A percentile compares a stretch with the other conserved stretches of the same genome.
These are phyloP conservation scores for Hypoxylon sp. DNA, from an alignment of 2,329 filamentous ascomycete genomes.

Conservation along the genomic window DNA sequence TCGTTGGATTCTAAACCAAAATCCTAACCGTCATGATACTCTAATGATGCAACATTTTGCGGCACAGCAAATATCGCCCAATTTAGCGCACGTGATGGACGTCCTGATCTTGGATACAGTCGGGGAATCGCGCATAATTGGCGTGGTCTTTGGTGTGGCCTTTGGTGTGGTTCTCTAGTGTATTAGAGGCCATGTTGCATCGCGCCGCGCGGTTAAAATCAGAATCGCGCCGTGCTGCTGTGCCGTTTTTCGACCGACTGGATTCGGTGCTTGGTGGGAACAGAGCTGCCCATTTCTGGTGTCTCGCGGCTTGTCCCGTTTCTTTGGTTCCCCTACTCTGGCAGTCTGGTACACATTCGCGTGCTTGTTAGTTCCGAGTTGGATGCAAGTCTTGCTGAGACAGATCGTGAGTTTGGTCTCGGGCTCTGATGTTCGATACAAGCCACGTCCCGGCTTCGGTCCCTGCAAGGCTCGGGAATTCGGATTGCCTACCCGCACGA, in stretches of 20 bases:
- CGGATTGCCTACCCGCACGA: conserved; percentile 10
- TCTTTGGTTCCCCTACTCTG: neutral
- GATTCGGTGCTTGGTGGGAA: conserved; percentile 1
- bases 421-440: conserved; percentile 32
- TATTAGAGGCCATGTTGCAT: conserved; percentile 34
- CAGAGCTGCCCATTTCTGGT: conserved; percentile 21
- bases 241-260: conserved; percentile 27
- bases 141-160: conserved; percentile 1
- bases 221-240: conserved; percentile 37
- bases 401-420: conserved; percentile 20
- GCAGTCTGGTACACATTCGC: neutral
- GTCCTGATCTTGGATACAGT: conserved; percentile 2
- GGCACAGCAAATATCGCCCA: conserved; percentile 35
- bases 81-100: conserved; percentile 21
- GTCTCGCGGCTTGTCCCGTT: conserved; percentile 13
- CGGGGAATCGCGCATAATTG: conserved; percentile 6
- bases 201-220: conserved; percentile 39
- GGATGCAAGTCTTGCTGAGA: conserved; percentile 27
- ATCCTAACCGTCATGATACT: conserved; percentile 39
- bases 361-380: conserved; percentile 16
- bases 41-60: conserved; percentile 40
- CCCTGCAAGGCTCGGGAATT: conserved; percentile 11
- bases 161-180: neutral
- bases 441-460: conserved; percentile 22
- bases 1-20: conserved; percentile 31